Percentiles rank a stretch among this genome's conserved stretches.
These are phyloP conservation scores for Epichloe baconii DNA, from an alignment of 2,329 filamentous ascomycete genomes.

Conservation along the genomic window DNA sequence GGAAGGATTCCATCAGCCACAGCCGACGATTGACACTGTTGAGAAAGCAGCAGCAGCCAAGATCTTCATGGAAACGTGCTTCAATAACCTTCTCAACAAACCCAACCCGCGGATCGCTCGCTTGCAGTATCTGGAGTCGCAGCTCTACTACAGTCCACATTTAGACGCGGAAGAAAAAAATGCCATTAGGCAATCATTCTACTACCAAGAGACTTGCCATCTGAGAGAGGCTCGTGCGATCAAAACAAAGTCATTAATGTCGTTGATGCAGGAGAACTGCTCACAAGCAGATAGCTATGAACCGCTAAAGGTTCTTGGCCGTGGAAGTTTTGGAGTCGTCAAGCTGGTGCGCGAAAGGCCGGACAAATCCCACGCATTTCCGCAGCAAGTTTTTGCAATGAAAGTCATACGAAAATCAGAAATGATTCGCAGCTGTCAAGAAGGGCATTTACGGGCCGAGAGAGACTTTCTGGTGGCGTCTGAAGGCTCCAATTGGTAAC, in stretches of 20 bases:
- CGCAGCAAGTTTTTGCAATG: constrained; percentile 70
- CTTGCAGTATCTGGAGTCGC: constrained; percentile 24
- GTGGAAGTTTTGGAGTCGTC: constrained; percentile 90
- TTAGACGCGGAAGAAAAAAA: constrained; percentile 43
- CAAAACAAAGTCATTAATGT: constrained; percentile 26
- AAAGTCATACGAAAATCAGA: constrained; percentile 91
- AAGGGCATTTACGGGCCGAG: constrained; percentile 83
- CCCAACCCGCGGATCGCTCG: constrained; percentile 21
- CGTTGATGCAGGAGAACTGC: constrained; percentile 4
- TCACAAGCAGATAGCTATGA: constrained; percentile 45
- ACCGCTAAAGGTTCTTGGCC: constrained; percentile 68
- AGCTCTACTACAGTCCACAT: constrained; percentile 42
- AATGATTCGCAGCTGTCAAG: constrained; percentile 83
- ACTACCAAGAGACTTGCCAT: constrained; percentile 56
- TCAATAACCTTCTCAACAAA: constrained; percentile 51
- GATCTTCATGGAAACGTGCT: constrained; percentile 75
- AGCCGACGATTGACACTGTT: constrained; percentile 42
- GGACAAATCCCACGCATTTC: constrained; percentile 14
- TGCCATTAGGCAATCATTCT: constrained; percentile 44
- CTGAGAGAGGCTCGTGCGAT: constrained; percentile 58
- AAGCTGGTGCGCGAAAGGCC: constrained; percentile 62
- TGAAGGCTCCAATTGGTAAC: constrained; percentile 68
- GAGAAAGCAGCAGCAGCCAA: constrained; percentile 73
- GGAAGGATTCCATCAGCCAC: constrained; percentile 14
- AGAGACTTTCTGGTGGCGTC: constrained; percentile 83